Evolutionary conservation across 148 eudicot genomes (phyloP).

Genomic region (Gaultheria prostrata): DNA sequence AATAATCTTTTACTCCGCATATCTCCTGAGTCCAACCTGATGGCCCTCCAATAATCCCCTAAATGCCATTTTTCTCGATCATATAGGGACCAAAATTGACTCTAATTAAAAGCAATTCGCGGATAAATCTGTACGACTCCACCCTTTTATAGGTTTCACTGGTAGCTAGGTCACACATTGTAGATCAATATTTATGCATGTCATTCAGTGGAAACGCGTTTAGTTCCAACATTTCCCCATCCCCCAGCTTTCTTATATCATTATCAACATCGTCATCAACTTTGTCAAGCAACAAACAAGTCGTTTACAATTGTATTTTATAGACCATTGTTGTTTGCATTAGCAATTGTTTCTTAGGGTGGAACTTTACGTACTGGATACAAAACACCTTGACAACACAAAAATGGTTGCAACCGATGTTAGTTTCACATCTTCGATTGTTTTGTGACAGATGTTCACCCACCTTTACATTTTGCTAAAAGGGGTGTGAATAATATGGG

Average conservation of each 20-base stretch:
- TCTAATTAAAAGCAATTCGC: neutral
- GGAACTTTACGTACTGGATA: neutral
- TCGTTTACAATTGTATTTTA: neutral
- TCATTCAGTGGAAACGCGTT: neutral
- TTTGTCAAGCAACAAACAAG: neutral
- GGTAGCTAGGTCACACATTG: neutral
- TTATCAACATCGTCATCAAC: neutral
- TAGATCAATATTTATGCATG: neutral
- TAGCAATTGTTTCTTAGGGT: neutral
- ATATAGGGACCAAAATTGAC: neutral
- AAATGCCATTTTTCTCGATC: neutral
- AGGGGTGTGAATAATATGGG: neutral
- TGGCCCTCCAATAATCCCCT: neutral
- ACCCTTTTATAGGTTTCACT: neutral
- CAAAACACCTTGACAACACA: neutral
- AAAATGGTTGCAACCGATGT: neutral
- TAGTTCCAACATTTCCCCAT: neutral
- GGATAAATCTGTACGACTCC: neutral
- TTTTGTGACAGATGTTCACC: neutral
- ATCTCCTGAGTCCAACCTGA: no score
- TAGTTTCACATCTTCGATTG: neutral
- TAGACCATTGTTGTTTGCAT: neutral
- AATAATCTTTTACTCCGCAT: neutral
- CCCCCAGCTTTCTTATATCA: neutral
- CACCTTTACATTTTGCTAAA: neutral